Evolutionary conservation across 805 yeast genomes (phyloP).

Genomic region (Kurtzmaniella cleridarum): DNA sequence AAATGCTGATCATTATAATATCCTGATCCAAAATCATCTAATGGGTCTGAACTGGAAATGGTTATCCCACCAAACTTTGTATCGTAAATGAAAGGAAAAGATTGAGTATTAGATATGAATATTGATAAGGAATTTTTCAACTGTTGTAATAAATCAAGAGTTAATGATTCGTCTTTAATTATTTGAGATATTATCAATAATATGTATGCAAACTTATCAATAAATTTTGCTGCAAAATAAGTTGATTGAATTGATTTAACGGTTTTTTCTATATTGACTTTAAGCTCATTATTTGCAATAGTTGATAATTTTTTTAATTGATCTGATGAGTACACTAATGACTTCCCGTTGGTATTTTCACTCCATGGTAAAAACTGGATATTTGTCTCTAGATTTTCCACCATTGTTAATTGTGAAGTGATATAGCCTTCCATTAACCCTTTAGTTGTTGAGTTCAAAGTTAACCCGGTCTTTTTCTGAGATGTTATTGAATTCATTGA

Average conservation of each 20-base stretch:
- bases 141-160: slow-evolving; percentile 9
- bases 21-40: slow-evolving; percentile 22
- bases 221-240: slow-evolving; percentile 21
- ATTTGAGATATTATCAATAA: slow-evolving; percentile 16
- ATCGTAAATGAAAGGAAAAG: slow-evolving; percentile 23
- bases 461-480: slow-evolving; percentile 27
- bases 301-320: slow-evolving; percentile 4
- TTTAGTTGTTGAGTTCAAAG: slow-evolving; percentile 44
- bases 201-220: slow-evolving; percentile 17
- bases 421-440: slow-evolving; percentile 44
- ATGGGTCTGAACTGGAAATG: slow-evolving; percentile 15
- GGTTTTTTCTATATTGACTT: slow-evolving; percentile 11
- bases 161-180: slow-evolving; percentile 13
- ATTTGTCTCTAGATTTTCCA: slow-evolving; percentile 37
- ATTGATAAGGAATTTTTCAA: slow-evolving; percentile 13
- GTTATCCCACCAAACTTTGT: slow-evolving; percentile 23
- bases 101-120: slow-evolving; percentile 14
- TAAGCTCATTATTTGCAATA: slow-evolving; percentile 13
- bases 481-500: slow-evolving; percentile 27
- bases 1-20: slow-evolving; percentile 31
- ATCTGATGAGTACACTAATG: neutral
- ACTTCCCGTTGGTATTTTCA: neutral
- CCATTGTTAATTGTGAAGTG: slow-evolving; percentile 34
- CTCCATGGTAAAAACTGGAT: slow-evolving; percentile 44
- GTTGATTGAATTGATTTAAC: slow-evolving; percentile 14